Evolutionary conservation across 352 stramenopile species (phyloP), one percentile per base, ranked within the genome.

Genomic region (Phytophthora pisi): DNA sequence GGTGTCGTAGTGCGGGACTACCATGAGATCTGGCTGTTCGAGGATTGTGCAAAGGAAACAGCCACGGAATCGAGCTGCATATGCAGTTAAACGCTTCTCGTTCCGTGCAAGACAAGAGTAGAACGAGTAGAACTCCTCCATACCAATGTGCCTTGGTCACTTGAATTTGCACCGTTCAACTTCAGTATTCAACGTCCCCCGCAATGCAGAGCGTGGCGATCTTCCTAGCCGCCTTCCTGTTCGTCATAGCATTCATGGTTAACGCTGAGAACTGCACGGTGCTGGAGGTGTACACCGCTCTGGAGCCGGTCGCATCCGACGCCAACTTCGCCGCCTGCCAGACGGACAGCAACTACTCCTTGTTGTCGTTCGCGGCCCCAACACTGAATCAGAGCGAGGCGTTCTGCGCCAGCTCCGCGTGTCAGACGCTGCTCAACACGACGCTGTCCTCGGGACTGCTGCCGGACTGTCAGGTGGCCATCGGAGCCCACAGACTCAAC

Each of bases 321-420:
- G 13, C 40, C 4, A 69, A 54, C 54, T 76, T 55, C 50, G 26
- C 45, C 10, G 42, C 34, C 18, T 76, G 64, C 30, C 57, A 70
- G 38, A 26, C 40, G 13, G 64, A 76, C n/a, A 73, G 47, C 34
- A 76, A 70, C 64, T 65, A 70, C 54, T 67, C 64, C 24, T 26
- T 66, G 43, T 13, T 65, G 55, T 40, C 64, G 4, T 54, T 65
- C 15, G 10, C 16, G 8, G 26, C 13, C 30, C 64, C 59, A 2
- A 64, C 54, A 15, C 24, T 40, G 24, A 53, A 43, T 18, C 64
- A 73, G 18, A 64, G 30, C 13, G 23, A 16, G 7, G 64, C 26
- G 10, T 66, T 73, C 31, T 76, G 69, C 36, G 20, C 55, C 34
- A 76, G 69, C 23, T 64, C 43, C 26, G 69, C 69, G 5, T 76